phyloP scores from a whole-genome alignment of 176 grass and related monocot genomes.

The Ananas comosus region DNA sequence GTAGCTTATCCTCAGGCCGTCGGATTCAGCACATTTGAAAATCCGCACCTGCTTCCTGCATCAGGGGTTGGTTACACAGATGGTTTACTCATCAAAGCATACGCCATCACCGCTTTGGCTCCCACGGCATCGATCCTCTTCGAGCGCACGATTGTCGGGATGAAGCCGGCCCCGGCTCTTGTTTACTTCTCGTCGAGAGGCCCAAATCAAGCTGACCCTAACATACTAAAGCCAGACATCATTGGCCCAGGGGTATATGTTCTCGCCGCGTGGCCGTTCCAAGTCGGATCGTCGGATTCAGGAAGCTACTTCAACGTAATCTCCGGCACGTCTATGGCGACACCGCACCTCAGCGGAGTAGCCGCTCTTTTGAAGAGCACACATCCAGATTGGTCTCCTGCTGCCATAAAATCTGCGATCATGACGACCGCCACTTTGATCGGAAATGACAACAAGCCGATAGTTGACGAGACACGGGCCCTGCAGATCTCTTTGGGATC shows the following conservation, averaged over 20 bases:
- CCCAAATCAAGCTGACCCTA: not conserved
- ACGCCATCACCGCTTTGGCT: not conserved
- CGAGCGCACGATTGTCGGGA: not conserved
- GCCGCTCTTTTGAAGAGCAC: not conserved
- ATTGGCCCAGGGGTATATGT: not conserved
- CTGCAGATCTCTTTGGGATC: not conserved
- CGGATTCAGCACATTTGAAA: not conserved
- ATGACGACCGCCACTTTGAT: not conserved
- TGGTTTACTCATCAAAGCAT: not conserved
- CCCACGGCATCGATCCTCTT: constrained; percentile 3
- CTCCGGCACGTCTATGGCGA: not conserved
- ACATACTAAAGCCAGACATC: constrained; percentile 12
- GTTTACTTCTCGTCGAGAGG: constrained; percentile 2
- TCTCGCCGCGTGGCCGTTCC: not conserved
- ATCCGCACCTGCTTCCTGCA: not conserved
- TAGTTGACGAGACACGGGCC: not conserved
- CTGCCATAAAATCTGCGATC: not conserved
- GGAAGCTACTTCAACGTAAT: not conserved
- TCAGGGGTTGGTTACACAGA: constrained; percentile 8
- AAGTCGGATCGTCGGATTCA: not conserved
- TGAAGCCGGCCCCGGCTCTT: not conserved
- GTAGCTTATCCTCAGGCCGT: not conserved
- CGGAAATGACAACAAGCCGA: not conserved
- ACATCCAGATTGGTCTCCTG: not conserved
- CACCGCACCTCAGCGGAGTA: not conserved